These are phyloP conservation scores for Cyberlindnera subsufficiens DNA, from an alignment of 805 yeast genomes.

Conservation along the genomic window DNA sequence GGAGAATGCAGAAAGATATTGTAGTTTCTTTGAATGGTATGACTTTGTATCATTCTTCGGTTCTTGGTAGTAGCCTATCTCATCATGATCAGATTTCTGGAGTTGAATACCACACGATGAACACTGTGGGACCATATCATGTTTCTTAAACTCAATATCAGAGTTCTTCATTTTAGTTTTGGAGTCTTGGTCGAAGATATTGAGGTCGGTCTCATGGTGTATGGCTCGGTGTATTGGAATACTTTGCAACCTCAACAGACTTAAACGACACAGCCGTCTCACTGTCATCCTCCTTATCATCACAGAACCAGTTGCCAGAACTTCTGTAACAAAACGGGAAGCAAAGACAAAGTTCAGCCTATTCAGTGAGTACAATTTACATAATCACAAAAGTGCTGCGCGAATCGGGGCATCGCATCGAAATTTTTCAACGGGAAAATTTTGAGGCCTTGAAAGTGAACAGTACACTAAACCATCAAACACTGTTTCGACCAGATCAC, in stretches of 20 bases:
- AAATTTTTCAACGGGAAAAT: background rate
- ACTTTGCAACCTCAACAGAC: too few relatives aligned
- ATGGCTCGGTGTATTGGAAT: too few relatives aligned
- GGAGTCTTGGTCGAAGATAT: too few relatives aligned
- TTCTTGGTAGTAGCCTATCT: constrained; percentile 39
- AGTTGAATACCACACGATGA: constrained; percentile 52
- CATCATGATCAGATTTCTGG: constrained; percentile 32
- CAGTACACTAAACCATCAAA: background rate
- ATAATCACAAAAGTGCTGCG: background rate
- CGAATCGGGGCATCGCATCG: constrained; percentile 1
- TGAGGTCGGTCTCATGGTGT: too few relatives aligned
- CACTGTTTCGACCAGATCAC: too few relatives aligned
- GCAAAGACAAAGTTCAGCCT: too few relatives aligned
- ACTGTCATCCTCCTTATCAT: too few relatives aligned
- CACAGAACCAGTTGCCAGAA: too few relatives aligned
- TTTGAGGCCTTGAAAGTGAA: background rate
- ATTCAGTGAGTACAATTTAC: background rate
- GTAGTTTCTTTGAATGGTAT: constrained; percentile 12
- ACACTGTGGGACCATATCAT: constrained; percentile 27
- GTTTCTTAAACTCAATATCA: background rate
- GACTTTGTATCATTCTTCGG: constrained; percentile 17
- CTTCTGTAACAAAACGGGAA: too few relatives aligned
- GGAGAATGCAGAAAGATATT: constrained; percentile 16
- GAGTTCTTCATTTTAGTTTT: background rate
- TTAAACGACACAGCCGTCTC: too few relatives aligned